A percentile compares a stretch with the other conserved stretches of the same genome.
Conservation (phyloP, 139 green algal species). For the Coelastrella sp. region DNA sequence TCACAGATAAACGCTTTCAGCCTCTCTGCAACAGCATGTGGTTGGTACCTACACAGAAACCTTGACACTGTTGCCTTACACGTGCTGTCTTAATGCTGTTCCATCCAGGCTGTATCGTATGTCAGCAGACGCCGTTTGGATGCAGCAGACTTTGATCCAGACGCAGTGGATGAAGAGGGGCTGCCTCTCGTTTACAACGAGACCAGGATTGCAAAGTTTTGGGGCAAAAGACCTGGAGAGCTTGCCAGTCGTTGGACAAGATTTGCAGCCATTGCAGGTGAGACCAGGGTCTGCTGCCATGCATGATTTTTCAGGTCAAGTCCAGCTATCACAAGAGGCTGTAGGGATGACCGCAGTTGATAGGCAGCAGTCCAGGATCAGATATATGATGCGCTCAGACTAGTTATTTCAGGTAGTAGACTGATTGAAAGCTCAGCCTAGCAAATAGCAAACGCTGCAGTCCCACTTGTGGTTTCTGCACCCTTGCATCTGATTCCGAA, state of each 20-base stretch:
- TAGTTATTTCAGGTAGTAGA: too few relatives aligned
- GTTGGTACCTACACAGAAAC: too few relatives aligned
- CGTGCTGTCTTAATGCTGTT: not conserved
- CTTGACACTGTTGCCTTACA: not conserved
- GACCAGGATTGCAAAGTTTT: constrained; percentile 76
- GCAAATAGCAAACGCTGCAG: too few relatives aligned
- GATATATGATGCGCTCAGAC: too few relatives aligned
- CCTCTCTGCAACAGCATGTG: too few relatives aligned
- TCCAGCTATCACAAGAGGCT: not conserved
- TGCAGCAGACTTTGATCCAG: constrained; percentile 69
- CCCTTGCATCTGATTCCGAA: too few relatives aligned
- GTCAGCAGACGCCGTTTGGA: constrained; percentile 77
- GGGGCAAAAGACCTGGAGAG: constrained; percentile 76
- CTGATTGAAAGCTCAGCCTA: too few relatives aligned
- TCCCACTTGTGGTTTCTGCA: too few relatives aligned
- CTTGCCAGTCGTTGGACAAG: constrained; percentile 72
- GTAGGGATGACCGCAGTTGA: not conserved
- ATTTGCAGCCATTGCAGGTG: constrained; percentile 69
- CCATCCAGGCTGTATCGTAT: constrained; percentile 69
- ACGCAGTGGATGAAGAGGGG: constrained; percentile 81
- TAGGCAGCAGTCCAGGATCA: too few relatives aligned
- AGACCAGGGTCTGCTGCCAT: too few relatives aligned
- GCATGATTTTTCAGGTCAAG: too few relatives aligned
- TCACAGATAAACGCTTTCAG: too few relatives aligned
- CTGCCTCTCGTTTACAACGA: constrained; percentile 81